Evolutionary conservation across 2,329 filamentous ascomycete genomes (phyloP), one percentile per base, ranked within the genome.

Genomic region (Aspergillus niger): DNA sequence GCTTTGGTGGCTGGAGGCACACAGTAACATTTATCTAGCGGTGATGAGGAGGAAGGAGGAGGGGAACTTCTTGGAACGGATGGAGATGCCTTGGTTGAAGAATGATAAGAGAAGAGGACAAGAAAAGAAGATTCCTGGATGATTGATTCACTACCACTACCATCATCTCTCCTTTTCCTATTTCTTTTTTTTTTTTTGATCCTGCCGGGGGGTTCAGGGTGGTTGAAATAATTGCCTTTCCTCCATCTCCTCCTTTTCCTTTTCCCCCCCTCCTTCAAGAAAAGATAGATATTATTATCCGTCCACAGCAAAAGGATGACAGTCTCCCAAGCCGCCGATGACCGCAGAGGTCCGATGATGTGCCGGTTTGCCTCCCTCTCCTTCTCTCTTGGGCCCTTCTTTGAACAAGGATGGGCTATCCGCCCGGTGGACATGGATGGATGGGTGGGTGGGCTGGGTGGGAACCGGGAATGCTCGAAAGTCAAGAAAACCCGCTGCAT

Each of bases 401-500:
- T 32, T 41, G 36, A 22, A 13, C 39, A 17, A 47, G 26, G 26
- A 47, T 55, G 53, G 24, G 41, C 26, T 30, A 44, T 47, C 53
- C 53, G 39, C 53, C 53, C 53, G 53, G 39, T 55, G 53, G 43
- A 44, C 53, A 32, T 24, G 26, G 43, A 15, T 32, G 26, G 26
- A 30, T 30, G 28, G 28, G 28, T 30, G 28, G 28, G 28, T 55
- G 50, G 50, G 22, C 20, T 47, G 39, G 30, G 53, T 39, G 24
- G 43, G 53, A 55, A 55, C 53, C 53, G 53, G 53, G 53, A 43
- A 55, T 47, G 44, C 39, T 43, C 39, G 26, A 55, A 36, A 55
- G 53, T 55, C 39, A 36, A 36, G 32, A 47, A 41, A 43, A 43
- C 47, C 24, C 24, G 13, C 24, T 28, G 47, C 15, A 30, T 32